Percentiles rank a stretch among this genome's conserved stretches.
Conservation (phyloP, 495 filamentous ascomycete genomes). For the Podospora tetraspora region DNA sequence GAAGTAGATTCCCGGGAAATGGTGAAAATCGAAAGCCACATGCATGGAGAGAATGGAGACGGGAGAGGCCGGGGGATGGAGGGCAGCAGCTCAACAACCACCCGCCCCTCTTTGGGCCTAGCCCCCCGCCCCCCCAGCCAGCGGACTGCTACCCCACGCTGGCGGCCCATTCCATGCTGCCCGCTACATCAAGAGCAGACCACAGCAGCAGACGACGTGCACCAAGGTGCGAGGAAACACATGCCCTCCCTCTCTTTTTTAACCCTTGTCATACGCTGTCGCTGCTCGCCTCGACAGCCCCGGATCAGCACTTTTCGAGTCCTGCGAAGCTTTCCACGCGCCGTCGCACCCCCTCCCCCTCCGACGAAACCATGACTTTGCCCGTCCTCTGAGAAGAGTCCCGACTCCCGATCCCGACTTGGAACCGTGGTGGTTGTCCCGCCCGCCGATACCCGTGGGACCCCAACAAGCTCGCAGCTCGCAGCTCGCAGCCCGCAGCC, state of each 20-base stretch:
- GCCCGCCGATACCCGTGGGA: background rate
- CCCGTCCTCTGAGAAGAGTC: constrained; percentile 11
- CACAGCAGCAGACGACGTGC: constrained; percentile 14
- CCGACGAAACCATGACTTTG: constrained; percentile 12
- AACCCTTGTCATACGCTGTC: constrained; percentile 5
- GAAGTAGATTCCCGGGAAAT: background rate
- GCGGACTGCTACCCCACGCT: constrained; percentile 13
- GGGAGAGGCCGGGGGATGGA: background rate
- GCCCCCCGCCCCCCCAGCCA: background rate
- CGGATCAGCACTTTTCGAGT: constrained; percentile 1
- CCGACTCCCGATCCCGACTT: background rate
- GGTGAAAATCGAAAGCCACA: background rate
- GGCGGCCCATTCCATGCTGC: constrained; percentile 1
- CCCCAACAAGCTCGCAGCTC: constrained; percentile 9
- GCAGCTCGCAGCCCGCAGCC: constrained; percentile 8
- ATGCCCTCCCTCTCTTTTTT: constrained; percentile 7
- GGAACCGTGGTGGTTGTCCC: constrained; percentile 1
- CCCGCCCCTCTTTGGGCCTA: constrained; percentile 13
- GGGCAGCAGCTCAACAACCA: background rate
- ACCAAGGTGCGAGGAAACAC: constrained; percentile 17
- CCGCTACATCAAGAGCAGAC: constrained; percentile 12
- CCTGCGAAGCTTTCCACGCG: constrained; percentile 5
- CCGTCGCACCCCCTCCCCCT: background rate
- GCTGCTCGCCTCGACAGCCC: constrained; percentile 1
- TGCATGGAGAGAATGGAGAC: background rate